phyloP scores from a whole-genome alignment of 495 filamentous ascomycete genomes.

The Acidiella bohemica region DNA sequence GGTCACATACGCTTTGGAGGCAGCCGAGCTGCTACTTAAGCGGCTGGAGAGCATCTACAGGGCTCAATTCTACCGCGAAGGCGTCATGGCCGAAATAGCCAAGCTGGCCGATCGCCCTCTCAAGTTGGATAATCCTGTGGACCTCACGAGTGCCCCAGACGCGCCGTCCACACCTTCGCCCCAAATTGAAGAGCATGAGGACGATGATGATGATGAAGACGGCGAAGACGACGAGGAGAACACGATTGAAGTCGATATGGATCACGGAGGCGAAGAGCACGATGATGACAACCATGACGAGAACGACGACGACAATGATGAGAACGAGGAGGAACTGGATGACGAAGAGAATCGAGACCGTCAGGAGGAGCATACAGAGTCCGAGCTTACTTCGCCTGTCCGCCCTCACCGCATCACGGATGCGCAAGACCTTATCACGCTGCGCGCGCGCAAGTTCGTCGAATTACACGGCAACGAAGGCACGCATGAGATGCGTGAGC shows the following conservation, averaged over 20 bases:
- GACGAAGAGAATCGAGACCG: constrained; percentile 27
- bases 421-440: constrained; percentile 59
- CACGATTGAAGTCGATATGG: constrained; percentile 15
- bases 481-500: constrained; percentile 54
- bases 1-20: constrained; percentile 74
- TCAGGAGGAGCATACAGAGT: constrained; percentile 1
- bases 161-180: not conserved
- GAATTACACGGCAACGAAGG: constrained; percentile 66
- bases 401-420: constrained; percentile 34
- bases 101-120: constrained; percentile 52
- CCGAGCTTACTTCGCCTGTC: constrained; percentile 2
- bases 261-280: constrained; percentile 36
- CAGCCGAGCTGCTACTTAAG: constrained; percentile 72
- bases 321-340: constrained; percentile 40
- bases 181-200: constrained; percentile 13
- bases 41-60: constrained; percentile 78
- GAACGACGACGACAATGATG: constrained; percentile 40
- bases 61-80: constrained; percentile 94
- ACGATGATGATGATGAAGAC: constrained; percentile 8
- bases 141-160: constrained; percentile 1
- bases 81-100: constrained; percentile 80
- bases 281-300: constrained; percentile 48
- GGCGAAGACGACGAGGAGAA: constrained; percentile 11
- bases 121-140: constrained; percentile 23
- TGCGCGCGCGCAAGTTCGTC: constrained; percentile 66